A percentile compares a stretch with the other conserved stretches of the same genome.
Conservation (phyloP, 2,329 filamentous ascomycete species). For the Monascus ruber region DNA sequence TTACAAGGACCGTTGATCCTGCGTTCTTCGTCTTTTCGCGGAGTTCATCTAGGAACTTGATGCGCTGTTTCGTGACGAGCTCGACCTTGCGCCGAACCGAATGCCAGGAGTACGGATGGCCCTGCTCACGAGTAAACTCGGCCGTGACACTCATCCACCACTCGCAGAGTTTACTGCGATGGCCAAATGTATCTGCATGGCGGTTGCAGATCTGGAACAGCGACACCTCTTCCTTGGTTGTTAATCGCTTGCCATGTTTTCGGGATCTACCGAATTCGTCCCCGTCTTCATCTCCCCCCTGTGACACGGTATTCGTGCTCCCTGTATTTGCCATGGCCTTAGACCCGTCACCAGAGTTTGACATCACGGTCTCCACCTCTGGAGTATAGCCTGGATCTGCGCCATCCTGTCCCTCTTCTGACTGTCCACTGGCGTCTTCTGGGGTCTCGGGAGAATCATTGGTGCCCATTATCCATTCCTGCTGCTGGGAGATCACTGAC, state of each 20-base stretch:
- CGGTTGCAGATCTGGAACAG: conserved; percentile 31
- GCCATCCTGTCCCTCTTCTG: too few species aligned
- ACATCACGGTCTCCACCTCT: too few species aligned
- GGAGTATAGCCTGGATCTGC: too few species aligned
- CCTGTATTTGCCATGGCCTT: too few species aligned
- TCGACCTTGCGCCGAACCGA: conserved; percentile 33
- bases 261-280: conserved; percentile 10
- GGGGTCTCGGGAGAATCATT: too few species aligned
- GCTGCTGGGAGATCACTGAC: too few species aligned
- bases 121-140: conserved; percentile 27
- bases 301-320: background rate
- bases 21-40: conserved; percentile 10
- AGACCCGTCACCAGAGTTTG: too few species aligned
- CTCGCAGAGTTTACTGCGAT: conserved; percentile 30
- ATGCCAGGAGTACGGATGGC: conserved; percentile 32
- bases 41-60: conserved; percentile 28
- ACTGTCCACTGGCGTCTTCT: too few species aligned
- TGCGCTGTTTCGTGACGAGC: conserved; percentile 28
- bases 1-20: conserved; percentile 5
- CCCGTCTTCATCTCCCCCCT: conserved; percentile 1
- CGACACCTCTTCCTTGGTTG: conserved; percentile 28
- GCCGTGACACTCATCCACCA: conserved; percentile 30
- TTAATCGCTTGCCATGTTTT: conserved; percentile 28
- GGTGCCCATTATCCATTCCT: too few species aligned
- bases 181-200: conserved; percentile 25